These are phyloP conservation scores for Triticum turgidum DNA, from an alignment of 176 grass and related monocot species.

Conservation along the genomic window DNA sequence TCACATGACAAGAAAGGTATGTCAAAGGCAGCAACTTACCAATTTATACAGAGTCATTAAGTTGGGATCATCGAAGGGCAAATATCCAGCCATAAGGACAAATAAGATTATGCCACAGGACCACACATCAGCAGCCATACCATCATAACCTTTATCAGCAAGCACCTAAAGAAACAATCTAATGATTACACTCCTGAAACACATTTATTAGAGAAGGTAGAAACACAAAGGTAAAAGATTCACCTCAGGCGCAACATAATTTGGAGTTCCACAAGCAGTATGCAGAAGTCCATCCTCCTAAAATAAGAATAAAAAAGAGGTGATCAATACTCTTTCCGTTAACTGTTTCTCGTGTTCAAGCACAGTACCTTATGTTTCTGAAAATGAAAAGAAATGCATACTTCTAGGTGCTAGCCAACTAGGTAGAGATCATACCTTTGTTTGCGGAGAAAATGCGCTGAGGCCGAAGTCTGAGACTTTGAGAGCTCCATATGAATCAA, in stretches of 20 bases:
- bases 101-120: conserved; percentile 97
- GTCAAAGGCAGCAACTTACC: conserved; percentile 40
- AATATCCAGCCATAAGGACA: conserved; percentile 94
- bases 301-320: neutral
- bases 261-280: conserved; percentile 96
- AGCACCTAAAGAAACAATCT: conserved; percentile 61
- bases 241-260: conserved; percentile 99
- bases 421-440: conserved; percentile 53
- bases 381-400: neutral
- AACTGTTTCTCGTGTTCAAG: conserved; percentile 3
- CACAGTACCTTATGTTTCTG: too few relatives aligned
- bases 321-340: neutral
- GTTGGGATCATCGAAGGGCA: conserved; percentile 87
- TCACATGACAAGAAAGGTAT: conserved; percentile 2
- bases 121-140: conserved; percentile 88
- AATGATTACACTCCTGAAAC: conserved; percentile 30
- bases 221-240: neutral
- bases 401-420: conserved; percentile 9
- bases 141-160: conserved; percentile 94
- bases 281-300: conserved; percentile 86
- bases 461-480: conserved; percentile 97
- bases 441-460: conserved; percentile 79
- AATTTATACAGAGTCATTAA: conserved; percentile 66
- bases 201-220: conserved; percentile 1
- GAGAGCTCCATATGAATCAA: conserved; percentile 77